Evolutionary conservation across 495 filamentous ascomycete genomes (phyloP), one percentile per base, ranked within the genome.

Genomic region (Cercophora scortea): DNA sequence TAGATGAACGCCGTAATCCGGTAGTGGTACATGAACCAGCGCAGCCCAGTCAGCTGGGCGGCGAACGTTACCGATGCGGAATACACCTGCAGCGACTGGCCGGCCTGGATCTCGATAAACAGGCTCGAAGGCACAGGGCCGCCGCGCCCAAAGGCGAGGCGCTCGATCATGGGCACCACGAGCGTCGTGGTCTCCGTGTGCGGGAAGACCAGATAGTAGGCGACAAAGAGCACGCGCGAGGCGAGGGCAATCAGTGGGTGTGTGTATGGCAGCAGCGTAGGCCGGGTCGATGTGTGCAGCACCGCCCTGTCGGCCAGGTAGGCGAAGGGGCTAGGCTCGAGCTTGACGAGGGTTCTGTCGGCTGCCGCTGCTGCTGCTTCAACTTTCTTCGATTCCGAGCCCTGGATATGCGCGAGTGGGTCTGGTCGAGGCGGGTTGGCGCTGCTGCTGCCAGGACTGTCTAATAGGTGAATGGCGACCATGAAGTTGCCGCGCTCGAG

Each of bases 1-100:
- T 86, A 55, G 0, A 87, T 39, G 55, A 89, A 89, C 10, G 81
- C 81, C 1, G 82, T 63, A 32, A 91, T 53, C 36, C 84, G 81
- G 69, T 89, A 84, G 18, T 86, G 79, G 55, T 89, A 91, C 88
- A 98, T 95, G 32, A 89, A 60, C 85, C 87, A 91, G 51, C 86
- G 79, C 53, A 96, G 60, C 0, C 91, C 93, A 17, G 74, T 71
- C 53, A 96, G 81, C 42, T 78, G 74, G 1, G 93, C 90, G 11
- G 70, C 75, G 18, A 98, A 80, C 13, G 75, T 76, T 43, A 95
- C 76, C 15, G 62, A 70, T 1, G 81, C 85, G 11, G 72, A 69
- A 61, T 96, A 97, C 10, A 95, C 71, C 61, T 91, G 85, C 67
- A 94, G 75, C 38, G 73, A 71, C 60, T 79, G 74, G 5, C 84